These are phyloP conservation scores for Oxyria digyna DNA, from an alignment of 148 eudicot species.

Conservation along the genomic window DNA sequence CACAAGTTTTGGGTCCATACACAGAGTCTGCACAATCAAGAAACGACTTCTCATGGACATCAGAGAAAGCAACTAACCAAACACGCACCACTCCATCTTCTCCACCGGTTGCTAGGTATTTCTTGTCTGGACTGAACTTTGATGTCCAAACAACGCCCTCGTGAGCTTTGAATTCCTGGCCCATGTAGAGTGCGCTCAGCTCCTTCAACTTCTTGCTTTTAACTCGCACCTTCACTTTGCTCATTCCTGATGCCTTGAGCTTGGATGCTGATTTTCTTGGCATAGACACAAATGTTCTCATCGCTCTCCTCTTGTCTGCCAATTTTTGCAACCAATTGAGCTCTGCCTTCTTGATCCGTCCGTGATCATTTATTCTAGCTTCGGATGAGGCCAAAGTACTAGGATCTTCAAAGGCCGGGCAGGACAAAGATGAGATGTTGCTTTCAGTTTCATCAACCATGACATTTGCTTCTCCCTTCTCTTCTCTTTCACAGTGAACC, in stretches of 20 bases:
- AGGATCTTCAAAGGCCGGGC: too few species aligned
- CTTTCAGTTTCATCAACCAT: background rate
- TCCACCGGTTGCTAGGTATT: constrained; percentile 67
- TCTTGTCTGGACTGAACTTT: constrained; percentile 83
- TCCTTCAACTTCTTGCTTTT: constrained; percentile 45
- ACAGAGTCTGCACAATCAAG: too few species aligned
- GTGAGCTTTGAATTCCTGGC: constrained; percentile 66
- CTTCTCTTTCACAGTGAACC: background rate
- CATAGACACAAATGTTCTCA: too few species aligned
- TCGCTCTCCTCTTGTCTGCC: too few species aligned
- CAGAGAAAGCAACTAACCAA: constrained; percentile 21
- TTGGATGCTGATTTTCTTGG: too few species aligned
- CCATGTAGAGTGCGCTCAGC: constrained; percentile 45
- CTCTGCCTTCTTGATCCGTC: too few species aligned
- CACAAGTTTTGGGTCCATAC: too few species aligned
- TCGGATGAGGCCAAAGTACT: too few species aligned
- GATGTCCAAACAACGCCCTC: constrained; percentile 65
- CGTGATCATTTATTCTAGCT: too few species aligned
- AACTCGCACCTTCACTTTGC: constrained; percentile 23
- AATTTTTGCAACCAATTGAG: too few species aligned
- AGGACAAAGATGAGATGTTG: background rate
- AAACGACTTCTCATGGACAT: background rate
- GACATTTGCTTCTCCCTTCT: background rate
- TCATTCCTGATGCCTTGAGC: background rate
- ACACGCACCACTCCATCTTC: constrained; percentile 72